phyloP scores from a whole-genome alignment of 768 basidiomycete genomes.

The Podaxis carcinomalis region DNA sequence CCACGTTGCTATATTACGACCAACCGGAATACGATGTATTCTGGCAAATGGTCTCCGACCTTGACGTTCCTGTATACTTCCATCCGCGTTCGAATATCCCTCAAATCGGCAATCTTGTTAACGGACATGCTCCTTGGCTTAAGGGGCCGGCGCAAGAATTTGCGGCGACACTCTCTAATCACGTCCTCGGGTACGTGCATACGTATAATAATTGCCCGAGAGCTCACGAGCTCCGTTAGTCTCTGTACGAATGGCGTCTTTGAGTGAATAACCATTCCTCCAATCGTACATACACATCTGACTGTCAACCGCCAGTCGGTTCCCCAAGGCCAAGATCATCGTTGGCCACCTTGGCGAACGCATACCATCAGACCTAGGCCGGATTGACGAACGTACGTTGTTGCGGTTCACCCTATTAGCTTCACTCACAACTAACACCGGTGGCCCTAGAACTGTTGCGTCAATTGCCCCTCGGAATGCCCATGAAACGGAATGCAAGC shows the following conservation, averaged over 20 bases:
- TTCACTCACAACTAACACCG: not conserved
- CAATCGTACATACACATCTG: not conserved
- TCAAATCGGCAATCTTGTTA: constrained; percentile 20
- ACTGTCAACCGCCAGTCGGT: constrained; percentile 26
- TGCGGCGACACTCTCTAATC: constrained; percentile 30
- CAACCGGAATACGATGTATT: constrained; percentile 32
- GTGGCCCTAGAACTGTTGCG: constrained; percentile 25
- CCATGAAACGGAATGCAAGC: constrained; percentile 33
- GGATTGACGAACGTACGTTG: constrained; percentile 34
- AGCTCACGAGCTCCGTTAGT: constrained; percentile 10
- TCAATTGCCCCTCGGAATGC: constrained; percentile 24
- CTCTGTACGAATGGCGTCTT: constrained; percentile 36
- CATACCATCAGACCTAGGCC: constrained; percentile 35
- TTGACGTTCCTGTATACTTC: constrained; percentile 35
- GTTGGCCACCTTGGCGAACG: constrained; percentile 41
- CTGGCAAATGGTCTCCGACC: constrained; percentile 30
- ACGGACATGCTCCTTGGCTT: constrained; percentile 28
- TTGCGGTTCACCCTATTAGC: not conserved
- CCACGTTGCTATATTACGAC: constrained; percentile 31
- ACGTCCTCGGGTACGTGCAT: constrained; percentile 28
- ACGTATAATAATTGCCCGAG: not conserved
- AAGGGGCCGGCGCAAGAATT: constrained; percentile 30
- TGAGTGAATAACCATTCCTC: constrained; percentile 31
- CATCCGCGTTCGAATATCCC: constrained; percentile 29
- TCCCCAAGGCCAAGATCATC: constrained; percentile 35